Evolutionary conservation across 129 eudicot species (phyloP), one percentile per base, ranked within the genome.

Genomic region (Helichrysum umbraculigerum): DNA sequence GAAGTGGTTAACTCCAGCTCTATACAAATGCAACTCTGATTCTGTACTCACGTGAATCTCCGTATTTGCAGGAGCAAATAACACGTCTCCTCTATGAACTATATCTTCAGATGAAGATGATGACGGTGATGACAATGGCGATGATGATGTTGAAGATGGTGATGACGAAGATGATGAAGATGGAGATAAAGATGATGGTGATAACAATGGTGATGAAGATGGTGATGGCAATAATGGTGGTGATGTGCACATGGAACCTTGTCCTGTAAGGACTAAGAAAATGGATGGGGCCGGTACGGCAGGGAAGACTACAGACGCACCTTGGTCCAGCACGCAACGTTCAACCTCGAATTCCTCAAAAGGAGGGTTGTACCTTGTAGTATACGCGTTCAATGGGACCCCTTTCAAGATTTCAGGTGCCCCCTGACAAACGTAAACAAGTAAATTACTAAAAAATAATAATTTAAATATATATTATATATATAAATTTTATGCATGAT

Each of bases 311-410:
- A 81, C 84, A 0, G 91, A 82, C 15, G 74, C 71, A 30, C 87
- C 88, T 58, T 79, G 76, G 28, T 82, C 74, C 15, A 94, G 83
- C 61, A 74, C 51, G 59, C 96, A 90, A 2, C 76, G 87, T 7
- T 93, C 98, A 34, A 92, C 92, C 87, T 92, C 98, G 66, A 92
- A 92, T 81, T 92, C 98, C 70, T 92, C 94, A 16, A 87, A 90
- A 32, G 96, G 96, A 76, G 98, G 98, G 34, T 34, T 83, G 85
- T 92, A 92, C 76, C 91, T 86, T 11, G 65, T 83, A 34, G 75
- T 88, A 32, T 83, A 81, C 29, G 80, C 59, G n/a, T 88, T 85
- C 54, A 87, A 19, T 1, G 76, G 73, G 5, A 80, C 85, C 10
- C 98, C 98, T 64, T 66, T 68, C 63, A 92, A 78, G 61, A 90